A percentile compares a stretch with the other conserved stretches of the same genome.
These are phyloP conservation scores for Xylaria telfairii DNA, from an alignment of 495 filamentous ascomycete species.

Conservation along the genomic window DNA sequence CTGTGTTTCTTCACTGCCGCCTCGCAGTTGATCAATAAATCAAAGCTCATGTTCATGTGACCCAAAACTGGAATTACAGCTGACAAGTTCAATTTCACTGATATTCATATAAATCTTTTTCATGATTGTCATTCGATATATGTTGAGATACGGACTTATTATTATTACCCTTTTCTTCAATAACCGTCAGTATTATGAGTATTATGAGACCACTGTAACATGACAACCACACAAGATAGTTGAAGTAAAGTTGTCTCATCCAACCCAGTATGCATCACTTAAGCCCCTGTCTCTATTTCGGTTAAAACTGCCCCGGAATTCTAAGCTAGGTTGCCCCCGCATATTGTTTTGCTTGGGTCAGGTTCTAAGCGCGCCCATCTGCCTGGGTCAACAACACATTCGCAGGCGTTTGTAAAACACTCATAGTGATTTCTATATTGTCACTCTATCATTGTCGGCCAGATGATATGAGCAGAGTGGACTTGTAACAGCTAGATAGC, in stretches of 20 bases:
- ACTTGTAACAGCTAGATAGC: not conserved
- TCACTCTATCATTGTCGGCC: not conserved
- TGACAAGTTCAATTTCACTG: not conserved
- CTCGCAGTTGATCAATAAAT: not conserved
- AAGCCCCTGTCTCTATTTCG: not conserved
- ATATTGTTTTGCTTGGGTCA: too few relatives aligned
- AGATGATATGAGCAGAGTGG: not conserved
- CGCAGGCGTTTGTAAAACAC: too few relatives aligned
- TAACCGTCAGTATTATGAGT: not conserved
- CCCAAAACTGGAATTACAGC: not conserved
- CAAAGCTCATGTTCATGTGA: not conserved
- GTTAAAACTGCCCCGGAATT: not conserved
- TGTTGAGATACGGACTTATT: not conserved
- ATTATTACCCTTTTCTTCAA: not conserved
- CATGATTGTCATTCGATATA: not conserved
- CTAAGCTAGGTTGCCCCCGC: too few relatives aligned
- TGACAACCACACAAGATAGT: too few relatives aligned
- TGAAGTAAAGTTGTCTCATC: not conserved
- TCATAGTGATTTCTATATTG: not conserved
- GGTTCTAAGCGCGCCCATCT: not conserved
- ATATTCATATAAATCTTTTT: not conserved
- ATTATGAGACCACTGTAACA: not conserved
- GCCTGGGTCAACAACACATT: too few relatives aligned
- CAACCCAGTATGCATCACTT: not conserved
- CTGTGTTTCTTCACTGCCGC: not conserved